Percentiles rank a stretch among this genome's conserved stretches.
Evolutionary conservation across 2,329 filamentous ascomycete species (phyloP).

Genomic region (Botrytis porri): DNA sequence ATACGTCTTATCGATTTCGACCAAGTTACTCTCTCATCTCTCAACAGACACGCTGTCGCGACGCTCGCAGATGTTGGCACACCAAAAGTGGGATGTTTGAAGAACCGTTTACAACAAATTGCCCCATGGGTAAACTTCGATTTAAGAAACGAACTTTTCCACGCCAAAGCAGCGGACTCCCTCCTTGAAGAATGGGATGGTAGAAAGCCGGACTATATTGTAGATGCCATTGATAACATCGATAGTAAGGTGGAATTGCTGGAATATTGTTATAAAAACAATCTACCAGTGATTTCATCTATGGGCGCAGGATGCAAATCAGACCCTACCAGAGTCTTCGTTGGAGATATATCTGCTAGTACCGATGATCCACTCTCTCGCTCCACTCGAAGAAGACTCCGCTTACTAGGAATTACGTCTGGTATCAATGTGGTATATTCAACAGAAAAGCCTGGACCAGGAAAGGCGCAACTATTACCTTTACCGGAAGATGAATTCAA

Average conservation of each 20-base stretch:
- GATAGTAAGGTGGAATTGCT: conserved; percentile 91
- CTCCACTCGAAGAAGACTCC: conserved; percentile 75
- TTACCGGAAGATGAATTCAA: conserved; percentile 82
- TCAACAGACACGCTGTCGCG: conserved; percentile 94
- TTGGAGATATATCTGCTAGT: conserved; percentile 86
- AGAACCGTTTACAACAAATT: conserved; percentile 76
- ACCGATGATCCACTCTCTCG: conserved; percentile 87
- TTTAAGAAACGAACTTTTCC: conserved; percentile 79
- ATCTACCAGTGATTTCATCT: conserved; percentile 80
- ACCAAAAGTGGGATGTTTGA: conserved; percentile 84
- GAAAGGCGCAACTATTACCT: conserved; percentile 86
- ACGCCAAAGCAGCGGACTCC: conserved; percentile 58
- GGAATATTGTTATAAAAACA: conserved; percentile 77
- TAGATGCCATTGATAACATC: conserved; percentile 98
- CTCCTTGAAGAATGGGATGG: conserved; percentile 68
- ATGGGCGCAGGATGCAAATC: conserved; percentile 98
- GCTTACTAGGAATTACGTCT: conserved; percentile 67
- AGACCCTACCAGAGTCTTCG: conserved; percentile 74
- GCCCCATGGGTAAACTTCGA: conserved; percentile 92
- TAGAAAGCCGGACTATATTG: conserved; percentile 75
- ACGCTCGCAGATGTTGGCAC: conserved; percentile 91
- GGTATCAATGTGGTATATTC: conserved; percentile 93
- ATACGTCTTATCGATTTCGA: conserved; percentile 94
- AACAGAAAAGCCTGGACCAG: conserved; percentile 82
- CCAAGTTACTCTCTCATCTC: conserved; percentile 88